Evolutionary conservation across 352 stramenopile genomes (phyloP), one percentile per base, ranked within the genome.

Genomic region (Pilasporangium apinafurcum): DNA sequence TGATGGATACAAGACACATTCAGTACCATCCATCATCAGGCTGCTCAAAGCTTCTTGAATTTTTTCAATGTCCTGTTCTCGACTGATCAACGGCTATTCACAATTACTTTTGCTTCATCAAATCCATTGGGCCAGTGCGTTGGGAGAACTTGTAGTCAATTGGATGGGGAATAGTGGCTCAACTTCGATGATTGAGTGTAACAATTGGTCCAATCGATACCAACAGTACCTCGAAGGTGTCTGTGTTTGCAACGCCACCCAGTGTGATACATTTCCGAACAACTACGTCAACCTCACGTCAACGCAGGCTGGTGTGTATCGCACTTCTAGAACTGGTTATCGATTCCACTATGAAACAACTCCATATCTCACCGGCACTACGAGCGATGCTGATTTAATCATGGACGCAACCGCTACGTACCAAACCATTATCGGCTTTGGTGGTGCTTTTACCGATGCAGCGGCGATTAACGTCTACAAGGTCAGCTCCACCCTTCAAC

Each of bases 361-460:
- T 26, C 44, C 32, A 8, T 54, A 48, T n/a, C 53, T 71, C 5
- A 51, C 62, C 33, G 44, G 50, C 16, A 58, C 41, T 5, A 43
- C 48, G 17, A 57, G 35, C 22, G 61, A 44, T 25, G 53, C 65
- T 17, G 69, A 67, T 16, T 79, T 69, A 41, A 62, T 56, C 22
- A 62, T 86, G 13, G 68, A 89, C 36, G 48, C 62, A 10, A 59
- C 56, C 3, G 72, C 62, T 20, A 79, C 65, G 47, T 86, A 70
- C 44, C 70, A 96, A 61, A 68, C 74, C 41, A 88, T 96, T 17
- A 56, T 84, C 18, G 86, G 86, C n/a, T 96, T 96, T 51, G 86
- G 86, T 9, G 86, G 83, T 8, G 74, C 83, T 8, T 96, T 96
- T 55, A 95, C 88, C 24, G 81, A 95, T 44, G 68, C 84, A 6